Percentiles rank a stretch among this genome's conserved stretches.
Evolutionary conservation across 1,139 yeast genomes (phyloP).

Genomic region (Saccharomyces pastorianus): DNA sequence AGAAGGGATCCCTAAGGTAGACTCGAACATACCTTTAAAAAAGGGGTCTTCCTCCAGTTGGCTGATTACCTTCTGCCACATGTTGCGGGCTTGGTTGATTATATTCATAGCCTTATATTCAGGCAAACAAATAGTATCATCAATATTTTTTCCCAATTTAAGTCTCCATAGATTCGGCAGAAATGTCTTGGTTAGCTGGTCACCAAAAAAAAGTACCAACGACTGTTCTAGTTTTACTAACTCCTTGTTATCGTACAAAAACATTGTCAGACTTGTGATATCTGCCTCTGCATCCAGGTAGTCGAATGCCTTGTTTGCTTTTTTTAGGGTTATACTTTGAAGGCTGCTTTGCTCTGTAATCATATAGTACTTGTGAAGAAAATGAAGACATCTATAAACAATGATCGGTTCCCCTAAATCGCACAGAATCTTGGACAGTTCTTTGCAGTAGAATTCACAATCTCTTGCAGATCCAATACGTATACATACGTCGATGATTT

Average conservation of each 20-base stretch:
- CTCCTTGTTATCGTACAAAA: slow-evolving; percentile 20
- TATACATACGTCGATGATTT: no score
- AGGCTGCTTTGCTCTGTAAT: slow-evolving; percentile 16
- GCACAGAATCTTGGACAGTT: slow-evolving; percentile 36
- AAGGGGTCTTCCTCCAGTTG: slow-evolving; percentile 37
- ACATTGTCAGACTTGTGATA: slow-evolving; percentile 19
- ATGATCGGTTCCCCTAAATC: slow-evolving; percentile 29
- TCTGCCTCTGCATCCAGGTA: slow-evolving; percentile 24
- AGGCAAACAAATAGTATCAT: slow-evolving; percentile 13
- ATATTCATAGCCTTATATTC: slow-evolving; percentile 21
- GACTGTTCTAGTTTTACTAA: slow-evolving; percentile 17
- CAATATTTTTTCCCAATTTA: slow-evolving; percentile 20
- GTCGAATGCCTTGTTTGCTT: slow-evolving; percentile 20
- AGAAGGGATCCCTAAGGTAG: slow-evolving; percentile 42
- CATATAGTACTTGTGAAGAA: slow-evolving; percentile 18
- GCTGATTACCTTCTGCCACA: slow-evolving; percentile 23
- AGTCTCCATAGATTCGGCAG: slow-evolving; percentile 28
- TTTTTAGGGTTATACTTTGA: slow-evolving; percentile 11
- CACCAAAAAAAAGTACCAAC: slow-evolving; percentile 22
- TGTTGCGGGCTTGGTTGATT: slow-evolving; percentile 26
- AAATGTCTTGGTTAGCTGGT: slow-evolving; percentile 18
- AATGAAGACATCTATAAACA: slow-evolving; percentile 22
- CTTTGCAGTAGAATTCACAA: slow-evolving; percentile 42
- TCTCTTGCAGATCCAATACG: slow-evolving; percentile 48
- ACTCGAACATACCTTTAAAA: slow-evolving; percentile 41